Base-by-base conservation (phyloP, 2,329 filamentous ascomycete species). In the Fusarium sp. region DNA sequence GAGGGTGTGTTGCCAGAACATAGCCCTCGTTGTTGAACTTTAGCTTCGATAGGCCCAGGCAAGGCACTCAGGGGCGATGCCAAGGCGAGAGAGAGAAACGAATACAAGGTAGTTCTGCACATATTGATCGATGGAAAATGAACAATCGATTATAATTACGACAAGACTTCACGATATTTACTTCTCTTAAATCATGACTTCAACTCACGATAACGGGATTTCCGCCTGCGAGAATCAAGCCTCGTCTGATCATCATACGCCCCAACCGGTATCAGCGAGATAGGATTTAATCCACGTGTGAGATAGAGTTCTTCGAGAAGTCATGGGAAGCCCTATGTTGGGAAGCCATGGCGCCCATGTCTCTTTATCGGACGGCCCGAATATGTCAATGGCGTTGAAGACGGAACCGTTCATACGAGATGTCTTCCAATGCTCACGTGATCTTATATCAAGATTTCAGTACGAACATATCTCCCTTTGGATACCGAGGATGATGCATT, bases 1-100 rank as follows among this genome's bases (percentile, higher is more conserved):
- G 72, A 75, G 12, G 78, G 73, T 1, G 75, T 77, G 64, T 79
- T 80, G n/a, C 71, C 71, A 11, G 44, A 49, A 29, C 71, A 74
- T 31, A 57, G 41, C 18, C 46, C 55, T 18, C 41, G 57, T 9
- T 21, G 35, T 20, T 66, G 63, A 18, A 65, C 33, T 21, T 48
- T 49, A n/a, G 41, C 16, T 16, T 48, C 23, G 39, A 57, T 31
- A 29, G 54, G 33, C n/a, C 54, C 54, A 24, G 68, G 68, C 21
- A 61, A 21, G 20, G 68, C 55, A 18, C 39, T 48, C 18, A 57
- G 26, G 43, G 57, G 23, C 11, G 23, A 37, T 15, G 47, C 54
- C 29, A 65, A 12, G 35, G 53, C 39, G 35, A 68, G 44, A 16
- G 18, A 38, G 4, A 65, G 21, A 16, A 56, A 13, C 8, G 49